A percentile compares a stretch with the other conserved stretches of the same genome.
phyloP scores from a whole-genome alignment of 2,329 filamentous ascomycete species.

The Colletotrichum horii region DNA sequence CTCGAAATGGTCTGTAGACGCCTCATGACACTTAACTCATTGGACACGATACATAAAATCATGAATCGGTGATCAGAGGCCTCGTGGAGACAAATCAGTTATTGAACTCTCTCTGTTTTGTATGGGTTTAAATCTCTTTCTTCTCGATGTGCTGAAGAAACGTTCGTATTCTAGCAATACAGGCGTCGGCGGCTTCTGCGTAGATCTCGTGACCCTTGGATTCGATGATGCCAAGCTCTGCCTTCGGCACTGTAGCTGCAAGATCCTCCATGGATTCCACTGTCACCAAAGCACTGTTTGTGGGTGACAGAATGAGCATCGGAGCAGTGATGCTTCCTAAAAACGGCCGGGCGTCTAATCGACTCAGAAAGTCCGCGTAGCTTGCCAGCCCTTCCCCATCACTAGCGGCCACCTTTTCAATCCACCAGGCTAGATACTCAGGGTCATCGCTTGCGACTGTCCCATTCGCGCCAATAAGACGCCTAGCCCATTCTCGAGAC shows the following conservation, averaged over 20 bases:
- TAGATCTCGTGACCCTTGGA: background rate
- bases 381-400: background rate
- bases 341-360: background rate
- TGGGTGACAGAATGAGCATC: background rate
- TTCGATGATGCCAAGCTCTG: background rate
- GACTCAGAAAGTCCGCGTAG: background rate
- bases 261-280: background rate
- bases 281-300: background rate
- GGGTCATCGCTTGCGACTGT: background rate
- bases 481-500: background rate
- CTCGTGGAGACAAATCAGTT: background rate
- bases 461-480: background rate
- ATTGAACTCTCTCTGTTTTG: background rate
- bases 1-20: background rate
- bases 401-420: background rate
- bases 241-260: background rate
- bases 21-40: background rate
- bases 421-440: background rate
- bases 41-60: background rate
- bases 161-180: background rate
- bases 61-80: background rate
- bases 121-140: background rate
- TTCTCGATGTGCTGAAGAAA: background rate
- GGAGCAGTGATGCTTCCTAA: background rate
- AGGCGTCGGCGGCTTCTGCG: background rate